A percentile compares a stretch with the other conserved stretches of the same genome.
These are phyloP conservation scores for Suhomyces taliae DNA, from an alignment of 1,139 yeast genomes.

Conservation along the genomic window DNA sequence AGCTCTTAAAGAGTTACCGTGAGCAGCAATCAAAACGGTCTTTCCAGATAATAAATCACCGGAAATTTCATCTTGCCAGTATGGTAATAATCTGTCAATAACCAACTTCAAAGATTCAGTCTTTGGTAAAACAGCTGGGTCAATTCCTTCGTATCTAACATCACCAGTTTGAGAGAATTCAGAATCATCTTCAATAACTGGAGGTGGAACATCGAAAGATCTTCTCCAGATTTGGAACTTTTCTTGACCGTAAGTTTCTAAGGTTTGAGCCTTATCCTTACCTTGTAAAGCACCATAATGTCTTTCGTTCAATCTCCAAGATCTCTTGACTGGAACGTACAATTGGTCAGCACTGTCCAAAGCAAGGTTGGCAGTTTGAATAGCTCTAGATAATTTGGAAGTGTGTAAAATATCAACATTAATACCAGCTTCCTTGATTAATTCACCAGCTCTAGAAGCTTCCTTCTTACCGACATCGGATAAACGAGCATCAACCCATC, in stretches of 20 bases:
- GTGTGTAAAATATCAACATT: slow-evolving; percentile 89
- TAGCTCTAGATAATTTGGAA: slow-evolving; percentile 91
- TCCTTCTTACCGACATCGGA: slow-evolving; percentile 84
- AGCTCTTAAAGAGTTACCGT: slow-evolving; percentile 98
- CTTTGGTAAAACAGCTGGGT: slow-evolving; percentile 84
- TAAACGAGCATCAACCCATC: slow-evolving; percentile 96
- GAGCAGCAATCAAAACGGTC: slow-evolving; percentile 93
- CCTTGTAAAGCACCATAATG: slow-evolving; percentile 99
- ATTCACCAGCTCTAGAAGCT: slow-evolving; percentile 92
- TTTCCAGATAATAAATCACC: slow-evolving; percentile 81
- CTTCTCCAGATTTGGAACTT: slow-evolving; percentile 98
- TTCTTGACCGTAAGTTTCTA: slow-evolving; percentile 85
- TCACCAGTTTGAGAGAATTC: slow-evolving; percentile 86
- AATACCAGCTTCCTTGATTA: slow-evolving; percentile 83
- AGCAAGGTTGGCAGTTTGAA: slow-evolving; percentile 97
- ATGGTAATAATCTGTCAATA: slow-evolving; percentile 95
- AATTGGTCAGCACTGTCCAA: slow-evolving; percentile 85
- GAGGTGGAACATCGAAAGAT: slow-evolving; percentile 97
- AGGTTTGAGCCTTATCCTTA: slow-evolving; percentile 93
- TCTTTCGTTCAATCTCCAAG: slow-evolving; percentile 98
- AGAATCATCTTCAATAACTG: slow-evolving; percentile 74
- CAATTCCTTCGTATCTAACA: slow-evolving; percentile 78
- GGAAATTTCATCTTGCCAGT: slow-evolving; percentile 95
- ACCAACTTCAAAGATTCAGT: slow-evolving; percentile 95
- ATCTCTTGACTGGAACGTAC: slow-evolving; percentile 90